These are phyloP conservation scores for Nicotiana sylvestris DNA, from an alignment of 257 asterid genomes.

Conservation along the genomic window DNA sequence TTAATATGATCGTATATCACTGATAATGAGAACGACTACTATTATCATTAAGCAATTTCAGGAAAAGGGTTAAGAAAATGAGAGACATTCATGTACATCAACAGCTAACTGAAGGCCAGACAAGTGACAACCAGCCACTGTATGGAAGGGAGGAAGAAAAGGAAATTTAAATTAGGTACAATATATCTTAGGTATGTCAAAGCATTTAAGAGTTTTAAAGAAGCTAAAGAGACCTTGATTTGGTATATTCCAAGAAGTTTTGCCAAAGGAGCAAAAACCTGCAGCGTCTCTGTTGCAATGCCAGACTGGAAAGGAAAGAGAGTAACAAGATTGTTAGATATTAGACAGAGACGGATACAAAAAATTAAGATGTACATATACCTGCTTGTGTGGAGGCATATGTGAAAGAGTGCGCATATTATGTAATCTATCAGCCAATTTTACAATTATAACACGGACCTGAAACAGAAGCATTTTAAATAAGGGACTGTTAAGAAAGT, in stretches of 20 bases:
- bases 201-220: background rate
- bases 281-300: conserved; percentile 90
- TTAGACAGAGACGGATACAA: conserved; percentile 10
- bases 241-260: conserved; percentile 91
- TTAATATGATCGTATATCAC: background rate
- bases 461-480: conserved; percentile 27
- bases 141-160: background rate
- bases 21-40: background rate
- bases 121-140: background rate
- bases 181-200: background rate
- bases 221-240: conserved; percentile 53
- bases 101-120: background rate
- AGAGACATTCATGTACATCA: background rate
- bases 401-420: conserved; percentile 95
- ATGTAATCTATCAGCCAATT: conserved; percentile 90
- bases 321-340: conserved; percentile 12
- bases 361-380: conserved; percentile 22
- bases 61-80: background rate
- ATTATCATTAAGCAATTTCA: background rate
- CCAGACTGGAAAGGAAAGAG: conserved; percentile 52
- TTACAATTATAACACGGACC: conserved; percentile 96
- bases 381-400: conserved; percentile 99
- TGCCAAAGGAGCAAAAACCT: conserved; percentile 92
- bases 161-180: background rate
- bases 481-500: conserved; percentile 14